phyloP scores from a whole-genome alignment of 2,329 filamentous ascomycete genomes.

The Ascochyta viciae-villosae region DNA sequence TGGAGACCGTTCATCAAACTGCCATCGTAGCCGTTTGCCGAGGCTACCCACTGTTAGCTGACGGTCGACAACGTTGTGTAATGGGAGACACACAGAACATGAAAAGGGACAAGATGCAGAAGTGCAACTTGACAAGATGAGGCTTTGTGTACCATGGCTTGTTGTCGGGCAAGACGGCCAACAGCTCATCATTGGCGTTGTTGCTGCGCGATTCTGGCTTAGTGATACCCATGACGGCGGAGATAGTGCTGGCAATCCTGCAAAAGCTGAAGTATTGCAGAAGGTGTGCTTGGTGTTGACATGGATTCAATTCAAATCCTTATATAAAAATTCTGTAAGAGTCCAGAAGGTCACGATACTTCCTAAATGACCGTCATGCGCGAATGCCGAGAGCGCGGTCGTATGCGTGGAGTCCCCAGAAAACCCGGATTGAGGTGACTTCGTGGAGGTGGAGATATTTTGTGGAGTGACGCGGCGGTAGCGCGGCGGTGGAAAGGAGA shows the following conservation, averaged over 20 bases:
- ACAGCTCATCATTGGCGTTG: conserved; percentile 1
- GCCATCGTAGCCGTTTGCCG: conserved; percentile 40
- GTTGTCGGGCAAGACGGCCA: conserved; percentile 13
- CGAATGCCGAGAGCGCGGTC: background rate
- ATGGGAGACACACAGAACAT: conserved; percentile 8
- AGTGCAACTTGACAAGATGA: conserved; percentile 19
- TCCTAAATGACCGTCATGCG: background rate
- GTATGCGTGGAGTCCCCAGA: background rate
- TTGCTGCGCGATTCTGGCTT: background rate
- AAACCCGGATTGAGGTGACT: background rate
- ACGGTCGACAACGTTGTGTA: background rate
- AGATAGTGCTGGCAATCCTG: background rate
- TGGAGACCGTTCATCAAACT: conserved; percentile 40
- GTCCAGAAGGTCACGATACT: background rate
- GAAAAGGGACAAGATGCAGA: conserved; percentile 12
- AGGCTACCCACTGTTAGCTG: conserved; percentile 6
- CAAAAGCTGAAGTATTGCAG: background rate
- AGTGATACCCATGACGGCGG: conserved; percentile 2
- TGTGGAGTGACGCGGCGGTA: background rate
- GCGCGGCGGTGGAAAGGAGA: background rate
- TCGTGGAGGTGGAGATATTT: background rate
- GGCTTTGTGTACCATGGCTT: conserved; percentile 15
- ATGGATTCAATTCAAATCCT: background rate
- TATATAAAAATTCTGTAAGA: background rate
- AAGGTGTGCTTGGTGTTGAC: background rate